A percentile compares a stretch with the other conserved stretches of the same genome.
phyloP scores from a whole-genome alignment of 306 rosid species.

The Sesbania bispinosa region DNA sequence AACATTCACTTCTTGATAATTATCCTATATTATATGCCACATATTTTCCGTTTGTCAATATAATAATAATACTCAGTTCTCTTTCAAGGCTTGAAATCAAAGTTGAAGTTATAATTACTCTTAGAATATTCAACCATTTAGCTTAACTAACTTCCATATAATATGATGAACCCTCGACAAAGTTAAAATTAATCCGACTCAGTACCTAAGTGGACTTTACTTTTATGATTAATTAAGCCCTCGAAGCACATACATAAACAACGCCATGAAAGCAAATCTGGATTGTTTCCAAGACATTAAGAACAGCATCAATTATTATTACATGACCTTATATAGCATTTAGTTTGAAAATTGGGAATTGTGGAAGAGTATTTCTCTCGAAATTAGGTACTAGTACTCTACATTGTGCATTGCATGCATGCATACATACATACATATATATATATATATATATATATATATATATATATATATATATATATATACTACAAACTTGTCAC shows the following conservation, averaged over 20 bases:
- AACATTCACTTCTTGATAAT: conserved; percentile 38
- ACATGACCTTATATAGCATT: background rate
- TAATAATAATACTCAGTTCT: conserved; percentile 23
- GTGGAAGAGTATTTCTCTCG: background rate
- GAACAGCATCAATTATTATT: background rate
- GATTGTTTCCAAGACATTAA: background rate
- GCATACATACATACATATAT: no score
- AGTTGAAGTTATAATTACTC: conserved; percentile 36
- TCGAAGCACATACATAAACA: no score
- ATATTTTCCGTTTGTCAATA: conserved; percentile 32
- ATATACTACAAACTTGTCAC: conserved; percentile 3
- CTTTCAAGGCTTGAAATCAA: conserved; percentile 20
- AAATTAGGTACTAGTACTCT: no score
- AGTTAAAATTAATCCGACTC: conserved; percentile 28
- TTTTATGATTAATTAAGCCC: conserved; percentile 20
- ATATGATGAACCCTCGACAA: conserved; percentile 16
- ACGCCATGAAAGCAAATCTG: background rate
- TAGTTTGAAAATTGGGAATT: background rate
- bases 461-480: no score
- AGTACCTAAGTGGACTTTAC: conserved; percentile 37
- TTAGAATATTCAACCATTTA: conserved; percentile 22
- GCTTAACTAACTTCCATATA: conserved; percentile 43
- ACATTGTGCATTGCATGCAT: no score
- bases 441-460: no score
- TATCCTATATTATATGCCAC: background rate